A percentile compares a stretch with the other conserved stretches of the same genome.
Conservation (phyloP, 495 filamentous ascomycete genomes). For the Xylaria nigripes region DNA sequence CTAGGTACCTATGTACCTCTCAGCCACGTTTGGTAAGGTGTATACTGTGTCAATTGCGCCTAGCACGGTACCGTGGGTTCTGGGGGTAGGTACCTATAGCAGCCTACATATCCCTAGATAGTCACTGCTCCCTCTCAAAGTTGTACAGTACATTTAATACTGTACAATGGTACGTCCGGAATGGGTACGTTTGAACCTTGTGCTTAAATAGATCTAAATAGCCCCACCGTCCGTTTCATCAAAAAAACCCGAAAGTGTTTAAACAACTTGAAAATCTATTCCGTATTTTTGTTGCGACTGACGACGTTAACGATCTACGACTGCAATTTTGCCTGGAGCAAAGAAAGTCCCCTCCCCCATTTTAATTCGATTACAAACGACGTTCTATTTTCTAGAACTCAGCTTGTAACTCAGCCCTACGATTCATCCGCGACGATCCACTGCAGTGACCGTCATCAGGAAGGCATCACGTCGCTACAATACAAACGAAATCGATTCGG, state of each 20-base stretch:
- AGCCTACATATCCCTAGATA: too few relatives aligned
- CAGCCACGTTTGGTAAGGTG: too few relatives aligned
- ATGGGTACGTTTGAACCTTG: not conserved
- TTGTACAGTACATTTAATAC: too few relatives aligned
- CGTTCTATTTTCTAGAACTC: not conserved
- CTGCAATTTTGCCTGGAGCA: slow-evolving; percentile 9
- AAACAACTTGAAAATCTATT: not conserved
- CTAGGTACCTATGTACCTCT: too few relatives aligned
- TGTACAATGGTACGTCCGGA: not conserved
- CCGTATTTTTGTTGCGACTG: slow-evolving; percentile 4
- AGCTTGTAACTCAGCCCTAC: not conserved
- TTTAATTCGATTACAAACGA: slow-evolving; percentile 5
- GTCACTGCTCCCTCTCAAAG: too few relatives aligned
- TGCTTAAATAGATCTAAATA: not conserved
- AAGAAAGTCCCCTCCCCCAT: not conserved
- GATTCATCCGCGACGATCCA: not conserved
- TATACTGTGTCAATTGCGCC: too few relatives aligned
- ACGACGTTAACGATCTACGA: slow-evolving; percentile 3
- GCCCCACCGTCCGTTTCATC: not conserved
- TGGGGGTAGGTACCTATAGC: too few relatives aligned
- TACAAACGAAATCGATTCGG: not conserved
- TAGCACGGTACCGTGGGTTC: too few relatives aligned
- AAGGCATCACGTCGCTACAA: not conserved
- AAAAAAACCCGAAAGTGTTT: slow-evolving; percentile 6
- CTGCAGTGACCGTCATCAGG: not conserved